Conservation (phyloP, 2,329 filamentous ascomycete species). For the Diplodia scrobiculata region DNA sequence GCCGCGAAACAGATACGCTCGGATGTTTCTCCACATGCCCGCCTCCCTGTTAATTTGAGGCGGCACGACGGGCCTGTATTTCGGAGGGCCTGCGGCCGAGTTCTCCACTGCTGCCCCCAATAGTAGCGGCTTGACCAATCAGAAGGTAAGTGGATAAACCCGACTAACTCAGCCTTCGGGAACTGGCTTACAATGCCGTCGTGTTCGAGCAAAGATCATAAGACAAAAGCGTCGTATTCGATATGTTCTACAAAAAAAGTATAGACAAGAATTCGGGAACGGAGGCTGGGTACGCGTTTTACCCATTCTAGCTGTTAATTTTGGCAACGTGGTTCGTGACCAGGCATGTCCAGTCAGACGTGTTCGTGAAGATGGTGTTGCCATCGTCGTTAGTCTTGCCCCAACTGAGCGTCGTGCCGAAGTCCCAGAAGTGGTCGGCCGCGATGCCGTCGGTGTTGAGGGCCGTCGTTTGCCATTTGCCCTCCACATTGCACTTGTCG, state of each 20-base stretch:
- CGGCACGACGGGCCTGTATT: constrained; percentile 23
- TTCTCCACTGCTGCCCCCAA: not conserved
- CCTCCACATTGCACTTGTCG: constrained; percentile 38
- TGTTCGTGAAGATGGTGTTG: constrained; percentile 40
- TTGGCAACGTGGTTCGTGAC: constrained; percentile 37
- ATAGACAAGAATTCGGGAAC: constrained; percentile 15
- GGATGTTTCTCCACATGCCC: constrained; percentile 7
- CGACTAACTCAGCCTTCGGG: constrained; percentile 7
- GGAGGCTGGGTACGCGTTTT: too few species aligned
- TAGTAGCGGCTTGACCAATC: constrained; percentile 7
- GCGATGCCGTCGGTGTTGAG: constrained; percentile 38
- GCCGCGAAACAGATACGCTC: constrained; percentile 15
- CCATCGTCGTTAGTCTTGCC: constrained; percentile 39
- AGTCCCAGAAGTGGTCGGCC: constrained; percentile 42
- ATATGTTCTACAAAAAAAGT: constrained; percentile 1
- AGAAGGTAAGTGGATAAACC: not conserved
- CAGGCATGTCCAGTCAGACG: constrained; percentile 39
- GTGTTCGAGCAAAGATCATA: not conserved
- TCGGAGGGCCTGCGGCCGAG: constrained; percentile 13
- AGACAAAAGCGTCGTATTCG: not conserved
- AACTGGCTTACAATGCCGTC: not conserved
- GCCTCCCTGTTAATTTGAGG: constrained; percentile 20
- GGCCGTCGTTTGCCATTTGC: constrained; percentile 40
- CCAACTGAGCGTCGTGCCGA: constrained; percentile 36
- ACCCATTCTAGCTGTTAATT: constrained; percentile 32